Evolutionary conservation across 768 basidiomycete genomes (phyloP).

Genomic region (Boletus edulis): DNA sequence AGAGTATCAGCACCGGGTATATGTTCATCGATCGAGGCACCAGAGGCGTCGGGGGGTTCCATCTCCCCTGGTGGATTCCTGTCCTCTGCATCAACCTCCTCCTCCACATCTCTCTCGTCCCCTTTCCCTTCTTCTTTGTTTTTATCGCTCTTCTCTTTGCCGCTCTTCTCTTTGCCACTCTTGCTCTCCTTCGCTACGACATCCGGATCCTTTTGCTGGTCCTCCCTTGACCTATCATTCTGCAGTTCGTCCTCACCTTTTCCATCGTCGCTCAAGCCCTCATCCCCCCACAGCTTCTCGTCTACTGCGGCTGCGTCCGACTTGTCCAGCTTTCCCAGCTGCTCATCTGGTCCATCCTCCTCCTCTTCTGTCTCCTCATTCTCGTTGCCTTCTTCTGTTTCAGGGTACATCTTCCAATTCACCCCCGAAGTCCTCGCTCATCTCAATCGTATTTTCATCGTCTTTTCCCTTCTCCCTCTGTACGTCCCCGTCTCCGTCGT

Average conservation of each 20-base stretch:
- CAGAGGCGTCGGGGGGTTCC: conserved; percentile 48
- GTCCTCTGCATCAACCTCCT: conserved; percentile 9
- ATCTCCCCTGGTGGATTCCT: conserved; percentile 43
- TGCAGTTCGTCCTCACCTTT: conserved; percentile 52
- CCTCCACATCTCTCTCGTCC: conserved; percentile 29
- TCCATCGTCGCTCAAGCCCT: conserved; percentile 54
- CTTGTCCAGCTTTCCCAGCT: conserved; percentile 77
- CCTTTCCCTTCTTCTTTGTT: conserved; percentile 32
- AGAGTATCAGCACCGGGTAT: conserved; percentile 79
- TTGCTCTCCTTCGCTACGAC: conserved; percentile 77
- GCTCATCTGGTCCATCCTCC: conserved; percentile 71
- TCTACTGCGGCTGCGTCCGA: conserved; percentile 83
- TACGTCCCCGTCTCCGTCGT: conserved; percentile 32
- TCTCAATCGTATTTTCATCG: conserved; percentile 81
- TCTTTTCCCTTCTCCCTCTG: conserved; percentile 45
- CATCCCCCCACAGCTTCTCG: conserved; percentile 97
- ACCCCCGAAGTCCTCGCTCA: conserved; percentile 88
- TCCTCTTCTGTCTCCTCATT: conserved; percentile 50
- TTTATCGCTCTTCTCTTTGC: conserved; percentile 31
- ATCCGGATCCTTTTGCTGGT: conserved; percentile 53
- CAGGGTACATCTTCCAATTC: conserved; percentile 79
- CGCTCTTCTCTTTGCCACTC: conserved; percentile 34
- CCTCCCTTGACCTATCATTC: conserved; percentile 55
- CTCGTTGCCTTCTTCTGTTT: conserved; percentile 43
- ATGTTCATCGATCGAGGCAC: conserved; percentile 72